Evolutionary conservation across 164 flowering plant species (phyloP), one percentile per base, ranked within the genome.

Genomic region (Houttuynia cordata): DNA sequence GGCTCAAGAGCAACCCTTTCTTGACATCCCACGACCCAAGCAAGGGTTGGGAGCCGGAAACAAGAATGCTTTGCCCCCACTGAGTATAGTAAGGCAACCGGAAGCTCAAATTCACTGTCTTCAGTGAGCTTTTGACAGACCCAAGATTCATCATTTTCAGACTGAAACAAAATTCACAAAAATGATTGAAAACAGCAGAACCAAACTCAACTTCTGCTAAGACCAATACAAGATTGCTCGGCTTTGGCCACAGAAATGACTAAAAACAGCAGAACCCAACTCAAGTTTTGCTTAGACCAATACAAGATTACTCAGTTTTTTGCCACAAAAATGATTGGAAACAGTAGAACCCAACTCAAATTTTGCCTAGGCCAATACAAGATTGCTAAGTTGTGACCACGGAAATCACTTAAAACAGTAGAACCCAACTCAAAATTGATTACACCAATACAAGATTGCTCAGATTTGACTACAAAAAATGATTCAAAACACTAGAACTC

Each of bases 11-110:
- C 51, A 89, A 47, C 24, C 96, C 94, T 61, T 79, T 83, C 75
- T 86, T 92, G 80, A 87, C 88, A 70, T 84, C 70, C 94, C 96
- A 83, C 17, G 88, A 83, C 64, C 98, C 98, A 56, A 92, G 79
- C 64, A 76, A 62, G 1, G 83, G 80, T 41, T 80, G 87, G 4
- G 98, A 92, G 45, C 98, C 98, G 61, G 88, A 85, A 0, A 92
- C 88, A 0, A 89, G 65, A 49, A 92, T 58, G 72, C 76, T 80
- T 69, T 92, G 86, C 10, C 98, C 98, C 98, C 98, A 92, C 0
- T 87, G 81, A 53, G 98, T 92, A 55, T 55, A 82, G 62, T 92
- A 89, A 12, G 98, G 96, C 53, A 92, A 60, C 57, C 84, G 79
- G 68, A 92, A 92, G 64, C 77, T 71, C 70, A 89, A 69, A 20